A percentile compares a stretch with the other conserved stretches of the same genome.
Evolutionary conservation across 148 eudicot genomes (phyloP).

Genomic region (Rhododendron simsii): DNA sequence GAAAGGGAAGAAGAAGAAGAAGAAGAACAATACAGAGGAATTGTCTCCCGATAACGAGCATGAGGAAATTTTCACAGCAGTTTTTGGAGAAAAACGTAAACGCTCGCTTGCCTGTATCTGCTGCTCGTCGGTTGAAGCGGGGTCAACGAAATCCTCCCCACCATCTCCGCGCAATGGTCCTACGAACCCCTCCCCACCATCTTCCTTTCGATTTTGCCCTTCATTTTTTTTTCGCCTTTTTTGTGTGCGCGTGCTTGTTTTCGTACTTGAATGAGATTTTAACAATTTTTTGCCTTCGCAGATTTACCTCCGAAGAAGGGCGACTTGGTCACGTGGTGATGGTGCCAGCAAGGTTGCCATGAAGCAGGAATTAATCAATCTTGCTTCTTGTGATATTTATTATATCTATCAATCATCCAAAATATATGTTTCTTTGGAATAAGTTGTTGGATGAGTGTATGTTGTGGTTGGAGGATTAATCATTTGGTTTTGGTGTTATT

Average conservation of each 20-base stretch:
- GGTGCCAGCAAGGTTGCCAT: background rate
- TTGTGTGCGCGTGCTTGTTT: background rate
- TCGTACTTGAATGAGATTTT: background rate
- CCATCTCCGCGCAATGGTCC: background rate
- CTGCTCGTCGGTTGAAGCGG: background rate
- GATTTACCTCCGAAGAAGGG: background rate
- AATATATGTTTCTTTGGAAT: too few species aligned
- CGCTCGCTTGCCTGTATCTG: background rate
- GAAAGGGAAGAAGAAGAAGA: too few species aligned
- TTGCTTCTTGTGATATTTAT: too few species aligned
- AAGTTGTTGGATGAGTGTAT: too few species aligned
- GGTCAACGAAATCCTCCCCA: background rate
- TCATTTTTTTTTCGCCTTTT: background rate
- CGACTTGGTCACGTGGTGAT: background rate
- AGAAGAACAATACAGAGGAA: too few species aligned
- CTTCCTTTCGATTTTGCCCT: background rate
- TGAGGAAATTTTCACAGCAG: too few species aligned
- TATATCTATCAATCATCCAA: too few species aligned
- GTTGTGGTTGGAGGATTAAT: too few species aligned
- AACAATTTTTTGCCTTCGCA: background rate
- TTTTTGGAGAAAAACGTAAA: background rate
- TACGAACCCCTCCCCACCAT: too few species aligned
- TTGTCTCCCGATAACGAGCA: too few species aligned
- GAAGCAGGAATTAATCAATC: too few species aligned
- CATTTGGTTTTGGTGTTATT: too few species aligned